phyloP scores from a whole-genome alignment of 441 rosid species.

The Eruca vesicaria region DNA sequence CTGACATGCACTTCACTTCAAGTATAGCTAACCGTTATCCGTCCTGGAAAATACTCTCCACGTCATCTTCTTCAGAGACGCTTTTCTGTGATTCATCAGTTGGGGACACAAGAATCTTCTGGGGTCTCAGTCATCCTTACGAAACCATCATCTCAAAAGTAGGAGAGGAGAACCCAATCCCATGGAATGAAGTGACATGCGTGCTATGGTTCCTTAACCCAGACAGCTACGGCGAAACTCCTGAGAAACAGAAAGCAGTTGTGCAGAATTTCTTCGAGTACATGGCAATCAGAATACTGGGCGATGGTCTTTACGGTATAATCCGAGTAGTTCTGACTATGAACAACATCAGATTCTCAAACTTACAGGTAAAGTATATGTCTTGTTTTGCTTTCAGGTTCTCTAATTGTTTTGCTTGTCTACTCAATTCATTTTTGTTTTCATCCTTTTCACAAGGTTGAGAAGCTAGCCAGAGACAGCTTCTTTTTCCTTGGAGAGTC shows the following conservation, averaged over 20 bases:
- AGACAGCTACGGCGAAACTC: slow-evolving; percentile 44
- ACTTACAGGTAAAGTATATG: slow-evolving; percentile 53
- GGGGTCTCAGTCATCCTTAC: slow-evolving; percentile 72
- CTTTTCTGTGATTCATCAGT: slow-evolving; percentile 41
- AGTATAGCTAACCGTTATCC: slow-evolving; percentile 54
- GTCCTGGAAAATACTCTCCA: slow-evolving; percentile 56
- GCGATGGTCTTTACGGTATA: slow-evolving; percentile 49
- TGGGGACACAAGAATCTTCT: slow-evolving; percentile 51
- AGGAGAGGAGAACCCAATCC: slow-evolving; percentile 46
- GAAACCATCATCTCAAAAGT: slow-evolving; percentile 56
- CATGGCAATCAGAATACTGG: slow-evolving; percentile 70
- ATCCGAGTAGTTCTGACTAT: slow-evolving; percentile 62
- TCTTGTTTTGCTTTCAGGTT: neutral
- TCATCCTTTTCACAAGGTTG: slow-evolving; percentile 49
- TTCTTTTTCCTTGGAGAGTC: slow-evolving; percentile 79
- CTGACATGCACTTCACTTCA: slow-evolving; percentile 57
- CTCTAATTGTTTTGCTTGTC: neutral
- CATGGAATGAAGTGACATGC: slow-evolving; percentile 71
- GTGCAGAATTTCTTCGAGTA: slow-evolving; percentile 72
- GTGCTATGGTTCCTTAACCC: slow-evolving; percentile 74
- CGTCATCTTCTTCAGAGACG: slow-evolving; percentile 58
- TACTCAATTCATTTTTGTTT: neutral
- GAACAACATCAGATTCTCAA: slow-evolving; percentile 80
- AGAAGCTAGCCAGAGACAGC: slow-evolving; percentile 72
- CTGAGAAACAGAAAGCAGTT: slow-evolving; percentile 49